Evolutionary conservation across 1,284 basidiomycete genomes (phyloP), one percentile per base, ranked within the genome.

Genomic region (Cutaneotrichosporon spelunceum): DNA sequence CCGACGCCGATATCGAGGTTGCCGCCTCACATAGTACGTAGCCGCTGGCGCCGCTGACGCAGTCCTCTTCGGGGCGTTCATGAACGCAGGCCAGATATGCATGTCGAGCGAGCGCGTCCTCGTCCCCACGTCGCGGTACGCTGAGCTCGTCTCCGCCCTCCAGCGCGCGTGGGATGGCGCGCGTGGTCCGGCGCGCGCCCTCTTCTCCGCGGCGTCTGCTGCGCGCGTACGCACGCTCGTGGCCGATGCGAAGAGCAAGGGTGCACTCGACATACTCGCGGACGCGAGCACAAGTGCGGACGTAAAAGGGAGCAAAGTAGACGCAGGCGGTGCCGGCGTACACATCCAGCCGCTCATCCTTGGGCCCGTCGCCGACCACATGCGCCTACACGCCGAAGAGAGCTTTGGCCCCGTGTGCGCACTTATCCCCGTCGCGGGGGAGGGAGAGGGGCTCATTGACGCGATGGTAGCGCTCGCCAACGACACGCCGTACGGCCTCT

Each of bases 71-170:
- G 86, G 85, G 11, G 83, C 84, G 1, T 82, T 88, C 68, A 68
- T 84, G 27, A 83, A 86, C 74, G 85, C 84, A 4, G 87, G 87
- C 2, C 82, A 88, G 78, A 81, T 88, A 55, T 88, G 87, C 79
- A 88, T 88, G 86, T 85, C 85, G 1, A 84, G 85, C 2, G 86
- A 87, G 69, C 84, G 87, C 29, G 81, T 88, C 33, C 82, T 88
- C 54, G 85, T 86, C 9, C 84, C 75, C 44, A 66, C 63, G 21
- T 60, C 65, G 13, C 66, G 60, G 54, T 69, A 26, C 65, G 84
- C 60, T 76, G 77, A 62, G 76, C 82, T 56, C 79, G 82, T 52
- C 72, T 81, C 66, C 66, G 76, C 10, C 56, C 62, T 62, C 47
- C 59, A 48, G 16, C 34, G 21, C 54, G 67, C 55, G 29, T 56